Base-by-base conservation (phyloP, 2,329 filamentous ascomycete genomes). In the Alternaria alternata region DNA sequence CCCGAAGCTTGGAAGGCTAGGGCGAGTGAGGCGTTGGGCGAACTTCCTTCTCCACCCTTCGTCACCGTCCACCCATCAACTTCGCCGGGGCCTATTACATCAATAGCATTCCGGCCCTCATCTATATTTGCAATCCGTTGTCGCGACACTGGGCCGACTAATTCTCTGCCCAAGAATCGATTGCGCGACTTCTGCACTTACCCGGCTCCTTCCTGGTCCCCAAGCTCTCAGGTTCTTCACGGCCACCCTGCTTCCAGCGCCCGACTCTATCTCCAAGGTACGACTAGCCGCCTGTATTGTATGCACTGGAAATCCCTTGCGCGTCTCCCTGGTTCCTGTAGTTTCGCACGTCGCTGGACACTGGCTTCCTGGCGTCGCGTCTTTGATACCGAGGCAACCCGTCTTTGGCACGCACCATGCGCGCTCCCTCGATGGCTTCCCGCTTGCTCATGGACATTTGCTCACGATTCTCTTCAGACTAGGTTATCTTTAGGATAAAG, bases 381-480 rank as follows among this genome's bases (percentile, higher is more conserved):
- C 57, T 44, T 56, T 38, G 42, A 51, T 56, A 54, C 53, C 48
- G 58, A 61, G 38, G 34, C 46, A 51, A 48, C 46, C 56, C 67
- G 58, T 59, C 52, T 64, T 64, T 68, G 66, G 70, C 71, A 62
- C 64, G 59, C 65, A 71, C 56, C 39, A 63, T 64, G 65, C 67
- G 65, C 64, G 54, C 55, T 67, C 52, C 57, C 65, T 67, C 62
- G 57, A 67, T 64, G 72, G 71, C 65, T 66, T 58, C 51, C 61
- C 58, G 59, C 62, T 61, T 59, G 51, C 63, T 67, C 65, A 57
- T 70, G 68, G 69, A 68, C 63, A 66, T 70, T 64, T 66, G 72
- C 74, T 77, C 73, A 77, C 74, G 63, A 62, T 68, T 71, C 63
- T 60, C 51, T 65, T 66, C 73, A 76, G 74, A 69, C 72, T 77